Evolutionary conservation across 345 rosid species (phyloP).

Genomic region (Eucalyptus dawsonii): DNA sequence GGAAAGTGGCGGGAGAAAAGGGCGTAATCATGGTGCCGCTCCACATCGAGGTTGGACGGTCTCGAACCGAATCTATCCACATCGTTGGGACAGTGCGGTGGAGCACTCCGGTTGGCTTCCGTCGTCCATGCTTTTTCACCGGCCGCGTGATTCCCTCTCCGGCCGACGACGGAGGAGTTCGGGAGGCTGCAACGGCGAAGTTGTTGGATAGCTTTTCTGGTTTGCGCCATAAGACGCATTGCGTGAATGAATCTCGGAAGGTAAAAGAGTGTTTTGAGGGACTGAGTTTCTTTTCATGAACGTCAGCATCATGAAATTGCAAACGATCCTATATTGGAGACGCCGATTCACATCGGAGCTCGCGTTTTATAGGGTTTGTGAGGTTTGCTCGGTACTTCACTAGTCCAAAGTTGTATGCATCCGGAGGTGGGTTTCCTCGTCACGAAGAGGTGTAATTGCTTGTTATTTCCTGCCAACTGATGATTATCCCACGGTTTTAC

Average conservation of each 20-base stretch:
- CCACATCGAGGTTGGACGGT: neutral
- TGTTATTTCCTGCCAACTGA: neutral
- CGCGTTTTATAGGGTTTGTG: accelerated
- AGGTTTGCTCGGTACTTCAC: neutral
- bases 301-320: neutral
- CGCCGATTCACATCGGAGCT: accelerated
- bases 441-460: neutral
- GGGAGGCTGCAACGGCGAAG: neutral
- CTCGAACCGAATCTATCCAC: neutral
- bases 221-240: neutral
- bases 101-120: neutral
- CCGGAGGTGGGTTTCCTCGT: neutral
- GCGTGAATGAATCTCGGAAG: neutral
- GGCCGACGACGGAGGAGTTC: neutral
- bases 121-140: neutral
- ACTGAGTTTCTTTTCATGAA: neutral
- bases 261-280: neutral
- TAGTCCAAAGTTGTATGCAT: neutral
- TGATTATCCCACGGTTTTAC: neutral
- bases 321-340: neutral
- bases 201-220: neutral
- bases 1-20: neutral
- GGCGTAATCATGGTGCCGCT: neutral
- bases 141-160: neutral
- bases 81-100: neutral